Evolutionary conservation across 129 eudicot species (phyloP), one percentile per base, ranked within the genome.

Genomic region (Glebionis coronaria): DNA sequence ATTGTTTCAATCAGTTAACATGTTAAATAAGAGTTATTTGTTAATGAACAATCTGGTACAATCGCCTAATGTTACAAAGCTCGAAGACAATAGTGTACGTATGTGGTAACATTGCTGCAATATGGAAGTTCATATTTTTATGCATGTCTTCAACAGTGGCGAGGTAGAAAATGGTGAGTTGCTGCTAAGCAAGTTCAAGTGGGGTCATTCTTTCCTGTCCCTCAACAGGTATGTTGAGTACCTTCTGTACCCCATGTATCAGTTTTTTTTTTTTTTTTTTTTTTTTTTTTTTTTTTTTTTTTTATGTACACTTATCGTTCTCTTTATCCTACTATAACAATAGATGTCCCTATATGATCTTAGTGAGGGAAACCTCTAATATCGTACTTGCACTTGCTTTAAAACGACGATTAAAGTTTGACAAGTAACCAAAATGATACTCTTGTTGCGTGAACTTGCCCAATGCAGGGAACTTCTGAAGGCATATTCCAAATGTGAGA

Each of bases 161-260:
- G 99, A 94, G 78, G 85, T 67, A 71, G 99, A 94, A 75, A 84
- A 86, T 12, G 99, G 86, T 9, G 78, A 94, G 70, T 68, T 89
- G 67, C 78, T 94, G 86, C 90, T 94, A 23, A 81, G 88, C 49
- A 94, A 94, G 83, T 94, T 94, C 87, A 94, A 94, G 65, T 94
- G 97, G 99, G 99, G 99, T 49, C 99, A 94, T 76, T 85, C 97
- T 9, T 94, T 94, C 82, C 79, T 94, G 84, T 89, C 99, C 61
- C 95, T 94, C 47, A 94, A 94, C 78, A 84, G 94, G 97, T 90
- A 77, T 44, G 25, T 40, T 62, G 12, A 44, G 2, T 61, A 60
- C 72, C 64, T 50, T 65, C 12, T 56, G n/a, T 40, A 60, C 53
- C 53, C 50, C 50, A 25, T 15, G 31, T 58, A 18, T 58, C 49